Evolutionary conservation across 441 rosid genomes (phyloP).

Genomic region (Aquilaria agallochum): DNA sequence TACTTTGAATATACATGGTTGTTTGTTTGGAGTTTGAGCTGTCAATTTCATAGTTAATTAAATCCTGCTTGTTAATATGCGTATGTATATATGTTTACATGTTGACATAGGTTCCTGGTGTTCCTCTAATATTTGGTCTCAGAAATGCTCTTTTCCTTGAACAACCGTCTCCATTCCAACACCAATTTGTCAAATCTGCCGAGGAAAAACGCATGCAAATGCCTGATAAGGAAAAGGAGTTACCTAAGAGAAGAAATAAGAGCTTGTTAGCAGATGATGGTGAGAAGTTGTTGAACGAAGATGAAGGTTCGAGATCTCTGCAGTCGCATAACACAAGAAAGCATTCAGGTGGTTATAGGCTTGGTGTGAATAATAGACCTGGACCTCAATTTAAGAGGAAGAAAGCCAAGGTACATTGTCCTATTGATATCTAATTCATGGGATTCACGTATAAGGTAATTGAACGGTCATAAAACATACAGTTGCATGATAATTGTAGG

Average conservation of each 20-base stretch:
- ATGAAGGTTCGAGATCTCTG: conserved; percentile 25
- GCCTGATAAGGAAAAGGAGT: conserved; percentile 40
- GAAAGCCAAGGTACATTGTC: conserved; percentile 53
- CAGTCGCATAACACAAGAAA: conserved; percentile 20
- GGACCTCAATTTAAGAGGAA: conserved; percentile 77
- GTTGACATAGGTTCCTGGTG: conserved; percentile 58
- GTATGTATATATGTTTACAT: neutral
- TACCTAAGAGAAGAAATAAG: conserved; percentile 37
- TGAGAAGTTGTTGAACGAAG: conserved; percentile 29
- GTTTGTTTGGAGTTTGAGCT: too few relatives aligned
- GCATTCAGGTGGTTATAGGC: conserved; percentile 3
- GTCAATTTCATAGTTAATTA: too few relatives aligned
- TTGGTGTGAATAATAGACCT: conserved; percentile 43
- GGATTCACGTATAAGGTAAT: neutral
- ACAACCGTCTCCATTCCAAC: conserved; percentile 76
- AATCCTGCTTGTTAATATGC: neutral
- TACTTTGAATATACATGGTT: too few relatives aligned
- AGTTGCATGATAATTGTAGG: too few relatives aligned
- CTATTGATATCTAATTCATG: neutral
- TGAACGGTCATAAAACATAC: too few relatives aligned
- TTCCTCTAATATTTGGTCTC: conserved; percentile 74
- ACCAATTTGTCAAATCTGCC: conserved; percentile 46
- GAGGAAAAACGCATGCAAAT: conserved; percentile 59
- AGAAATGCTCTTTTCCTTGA: conserved; percentile 77
- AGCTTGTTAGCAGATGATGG: conserved; percentile 26